These are phyloP conservation scores for Amylocarpus encephaloides DNA, from an alignment of 2,329 filamentous ascomycete species.

Conservation along the genomic window DNA sequence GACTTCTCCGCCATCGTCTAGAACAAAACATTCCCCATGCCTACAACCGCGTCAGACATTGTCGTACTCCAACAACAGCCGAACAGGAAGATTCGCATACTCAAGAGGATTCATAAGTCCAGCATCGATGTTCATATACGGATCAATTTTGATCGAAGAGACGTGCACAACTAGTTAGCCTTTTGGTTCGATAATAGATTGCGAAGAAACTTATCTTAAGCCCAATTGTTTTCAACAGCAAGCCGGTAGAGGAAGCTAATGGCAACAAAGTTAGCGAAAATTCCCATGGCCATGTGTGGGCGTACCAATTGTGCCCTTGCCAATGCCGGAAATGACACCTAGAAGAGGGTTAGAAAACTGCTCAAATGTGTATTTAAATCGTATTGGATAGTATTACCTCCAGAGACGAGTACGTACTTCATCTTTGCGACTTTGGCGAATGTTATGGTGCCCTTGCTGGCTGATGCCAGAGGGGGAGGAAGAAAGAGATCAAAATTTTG, in stretches of 20 bases:
- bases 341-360: constrained; percentile 16
- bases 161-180: constrained; percentile 41
- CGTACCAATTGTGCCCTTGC: constrained; percentile 62
- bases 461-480: constrained; percentile 24
- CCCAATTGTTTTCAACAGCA: constrained; percentile 74
- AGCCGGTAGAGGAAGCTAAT: constrained; percentile 61
- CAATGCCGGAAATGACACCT: constrained; percentile 50
- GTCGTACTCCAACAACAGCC: constrained; percentile 32
- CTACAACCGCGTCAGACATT: constrained; percentile 34
- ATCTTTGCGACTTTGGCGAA: constrained; percentile 42
- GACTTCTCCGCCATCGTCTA: constrained; percentile 74
- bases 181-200: constrained; percentile 1
- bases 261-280: background rate
- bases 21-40: constrained; percentile 85
- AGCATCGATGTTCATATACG: constrained; percentile 72
- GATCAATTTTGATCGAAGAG: constrained; percentile 64
- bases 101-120: constrained; percentile 57
- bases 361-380: background rate
- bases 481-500: constrained; percentile 2
- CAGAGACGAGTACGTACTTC: constrained; percentile 78
- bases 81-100: constrained; percentile 32
- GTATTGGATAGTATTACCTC: constrained; percentile 45
- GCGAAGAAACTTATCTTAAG: constrained; percentile 58
- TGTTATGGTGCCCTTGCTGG: constrained; percentile 24
- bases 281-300: constrained; percentile 8